Conservation (phyloP, 2,329 filamentous ascomycete genomes). For the Colletotrichum sp. region DNA sequence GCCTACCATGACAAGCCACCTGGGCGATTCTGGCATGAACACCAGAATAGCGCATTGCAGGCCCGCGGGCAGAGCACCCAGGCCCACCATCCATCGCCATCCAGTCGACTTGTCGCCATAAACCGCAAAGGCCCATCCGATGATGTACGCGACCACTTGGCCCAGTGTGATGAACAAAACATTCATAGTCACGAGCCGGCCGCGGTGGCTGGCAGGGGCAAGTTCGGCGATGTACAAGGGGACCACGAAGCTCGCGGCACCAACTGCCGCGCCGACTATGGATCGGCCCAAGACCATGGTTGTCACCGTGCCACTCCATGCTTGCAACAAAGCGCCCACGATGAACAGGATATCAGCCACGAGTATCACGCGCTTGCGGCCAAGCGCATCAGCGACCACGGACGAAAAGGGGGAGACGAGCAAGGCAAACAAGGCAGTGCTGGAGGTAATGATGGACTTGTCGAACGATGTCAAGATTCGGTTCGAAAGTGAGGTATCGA, state of each 20-base stretch:
- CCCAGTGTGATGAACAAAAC: constrained; percentile 85
- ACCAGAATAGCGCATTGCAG: constrained; percentile 73
- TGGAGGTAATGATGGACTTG: constrained; percentile 75
- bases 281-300: constrained; percentile 72
- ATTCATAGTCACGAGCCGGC: constrained; percentile 81
- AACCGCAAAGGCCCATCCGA: constrained; percentile 77
- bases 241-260: constrained; percentile 80
- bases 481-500: constrained; percentile 62
- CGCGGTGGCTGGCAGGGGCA: constrained; percentile 76
- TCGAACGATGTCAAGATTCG: constrained; percentile 65
- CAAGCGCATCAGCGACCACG: constrained; percentile 64
- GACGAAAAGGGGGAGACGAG: constrained; percentile 68
- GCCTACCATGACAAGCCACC: constrained; percentile 80
- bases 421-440: constrained; percentile 70
- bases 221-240: constrained; percentile 90
- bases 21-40: constrained; percentile 84
- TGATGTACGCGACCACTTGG: constrained; percentile 85
- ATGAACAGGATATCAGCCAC: constrained; percentile 72
- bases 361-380: constrained; percentile 67
- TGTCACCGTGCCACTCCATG: constrained; percentile 59
- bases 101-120: constrained; percentile 57
- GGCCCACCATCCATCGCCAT: constrained; percentile 92
- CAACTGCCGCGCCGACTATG: constrained; percentile 75
- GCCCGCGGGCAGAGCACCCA: constrained; percentile 78
- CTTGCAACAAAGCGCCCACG: constrained; percentile 70